A percentile compares a stretch with the other conserved stretches of the same genome.
phyloP scores from a whole-genome alignment of 768 basidiomycete genomes.

The Mycena pura region DNA sequence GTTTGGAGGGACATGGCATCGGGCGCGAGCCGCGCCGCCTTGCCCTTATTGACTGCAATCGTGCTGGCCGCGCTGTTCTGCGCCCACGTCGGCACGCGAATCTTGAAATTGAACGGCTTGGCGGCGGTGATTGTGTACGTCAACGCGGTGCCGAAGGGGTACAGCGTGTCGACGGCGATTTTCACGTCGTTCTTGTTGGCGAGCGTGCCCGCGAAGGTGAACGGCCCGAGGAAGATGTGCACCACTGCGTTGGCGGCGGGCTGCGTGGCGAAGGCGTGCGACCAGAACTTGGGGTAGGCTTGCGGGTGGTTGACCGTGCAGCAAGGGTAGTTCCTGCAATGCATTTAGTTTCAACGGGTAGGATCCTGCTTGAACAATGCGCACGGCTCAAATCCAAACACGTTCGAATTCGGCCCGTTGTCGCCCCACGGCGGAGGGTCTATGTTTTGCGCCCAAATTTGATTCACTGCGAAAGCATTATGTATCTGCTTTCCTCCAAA shows the following conservation, averaged over 20 bases:
- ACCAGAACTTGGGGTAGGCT: constrained; percentile 51
- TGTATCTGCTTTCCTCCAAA: too few relatives aligned
- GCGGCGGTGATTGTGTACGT: constrained; percentile 43
- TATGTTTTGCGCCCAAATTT: constrained; percentile 50
- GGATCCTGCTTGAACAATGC: neutral
- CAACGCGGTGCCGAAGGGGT: constrained; percentile 47
- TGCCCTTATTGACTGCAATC: constrained; percentile 38
- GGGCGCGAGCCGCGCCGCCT: constrained; percentile 29
- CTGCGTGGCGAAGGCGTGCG: constrained; percentile 45
- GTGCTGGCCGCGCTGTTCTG: constrained; percentile 40
- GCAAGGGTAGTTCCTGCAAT: constrained; percentile 47
- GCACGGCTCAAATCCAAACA: constrained; percentile 52
- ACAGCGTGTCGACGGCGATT: constrained; percentile 46
- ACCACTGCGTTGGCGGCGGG: constrained; percentile 38
- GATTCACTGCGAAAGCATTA: constrained; percentile 39
- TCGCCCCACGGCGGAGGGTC: constrained; percentile 46
- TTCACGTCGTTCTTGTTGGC: constrained; percentile 40
- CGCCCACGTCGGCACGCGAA: constrained; percentile 48
- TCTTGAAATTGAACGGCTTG: constrained; percentile 42
- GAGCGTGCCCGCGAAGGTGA: constrained; percentile 42
- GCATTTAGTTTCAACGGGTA: neutral
- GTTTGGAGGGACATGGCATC: constrained; percentile 41
- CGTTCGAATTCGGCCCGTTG: constrained; percentile 47
- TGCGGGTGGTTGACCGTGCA: constrained; percentile 52
- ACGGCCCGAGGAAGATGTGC: constrained; percentile 48